Conservation (phyloP, 345 rosid species). For the Trapa incisa region DNA sequence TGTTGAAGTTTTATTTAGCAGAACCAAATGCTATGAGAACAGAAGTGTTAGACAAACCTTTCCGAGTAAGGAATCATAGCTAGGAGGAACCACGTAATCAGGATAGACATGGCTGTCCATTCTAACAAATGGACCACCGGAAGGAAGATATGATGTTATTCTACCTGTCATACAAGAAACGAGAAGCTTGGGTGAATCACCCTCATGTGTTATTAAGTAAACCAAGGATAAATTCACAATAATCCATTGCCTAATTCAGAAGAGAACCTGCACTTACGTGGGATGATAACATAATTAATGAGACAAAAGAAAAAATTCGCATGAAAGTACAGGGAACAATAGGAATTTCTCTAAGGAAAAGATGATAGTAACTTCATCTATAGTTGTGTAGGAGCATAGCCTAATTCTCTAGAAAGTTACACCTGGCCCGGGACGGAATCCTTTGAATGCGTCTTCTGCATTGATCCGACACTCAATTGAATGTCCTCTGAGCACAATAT, state of each 20-base stretch:
- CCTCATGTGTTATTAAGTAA: not conserved
- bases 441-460: conserved; percentile 96
- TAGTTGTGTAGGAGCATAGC: not conserved
- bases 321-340: not conserved
- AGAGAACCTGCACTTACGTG: not conserved
- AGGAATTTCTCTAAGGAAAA: no score
- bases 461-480: conserved; percentile 98
- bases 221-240: not conserved
- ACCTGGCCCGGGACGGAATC: conserved; percentile 99
- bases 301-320: not conserved
- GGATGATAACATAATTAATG: not conserved
- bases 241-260: not conserved
- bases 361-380: no score
- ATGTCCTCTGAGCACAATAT: conserved; percentile 88
- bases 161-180: conserved; percentile 43
- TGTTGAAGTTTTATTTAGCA: not conserved
- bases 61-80: conserved; percentile 94
- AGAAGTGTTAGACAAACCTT: conserved; percentile 49
- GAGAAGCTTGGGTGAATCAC: conserved; percentile 1
- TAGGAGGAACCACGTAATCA: conserved; percentile 95
- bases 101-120: conserved; percentile 99
- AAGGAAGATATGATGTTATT: conserved; percentile 87
- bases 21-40: not conserved
- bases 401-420: not conserved
- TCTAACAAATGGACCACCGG: conserved; percentile 99